These are phyloP conservation scores for Filobasidium floriforme DNA, from an alignment of 768 basidiomycete genomes.

Conservation along the genomic window DNA sequence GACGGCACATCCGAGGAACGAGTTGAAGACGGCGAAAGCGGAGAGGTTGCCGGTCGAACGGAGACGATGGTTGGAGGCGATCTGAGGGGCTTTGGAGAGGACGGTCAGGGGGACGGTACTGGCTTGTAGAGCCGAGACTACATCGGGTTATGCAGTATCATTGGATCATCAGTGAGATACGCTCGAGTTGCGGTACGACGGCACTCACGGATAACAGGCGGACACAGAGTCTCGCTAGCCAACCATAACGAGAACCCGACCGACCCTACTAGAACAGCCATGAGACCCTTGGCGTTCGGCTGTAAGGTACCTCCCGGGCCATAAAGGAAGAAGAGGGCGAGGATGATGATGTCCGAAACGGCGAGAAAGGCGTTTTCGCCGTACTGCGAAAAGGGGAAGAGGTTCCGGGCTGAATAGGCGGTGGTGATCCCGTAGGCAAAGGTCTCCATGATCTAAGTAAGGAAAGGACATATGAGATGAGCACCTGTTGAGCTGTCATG, in stretches of 20 bases:
- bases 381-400: conserved; percentile 92
- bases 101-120: conserved; percentile 83
- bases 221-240: conserved; percentile 33
- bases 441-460: conserved; percentile 61
- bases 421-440: conserved; percentile 81
- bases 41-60: conserved; percentile 87
- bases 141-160: neutral
- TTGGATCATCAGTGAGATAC: conserved; percentile 26
- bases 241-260: conserved; percentile 28
- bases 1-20: conserved; percentile 80
- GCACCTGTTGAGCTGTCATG: neutral
- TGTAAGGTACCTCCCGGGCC: conserved; percentile 15
- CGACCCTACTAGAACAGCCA: conserved; percentile 29
- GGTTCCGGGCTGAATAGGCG: conserved; percentile 73
- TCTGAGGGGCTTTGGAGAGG: conserved; percentile 91
- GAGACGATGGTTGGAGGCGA: conserved; percentile 66
- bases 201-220: conserved; percentile 36
- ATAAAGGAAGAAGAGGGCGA: conserved; percentile 65
- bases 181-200: conserved; percentile 17
- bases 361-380: conserved; percentile 95
- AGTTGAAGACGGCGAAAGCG: conserved; percentile 79
- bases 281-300: conserved; percentile 26
- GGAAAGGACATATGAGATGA: neutral
- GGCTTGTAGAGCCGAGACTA: conserved; percentile 66
- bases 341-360: conserved; percentile 78